Conservation (phyloP, 2,329 filamentous ascomycete genomes). For the Botrytis pseudocinerea region DNA sequence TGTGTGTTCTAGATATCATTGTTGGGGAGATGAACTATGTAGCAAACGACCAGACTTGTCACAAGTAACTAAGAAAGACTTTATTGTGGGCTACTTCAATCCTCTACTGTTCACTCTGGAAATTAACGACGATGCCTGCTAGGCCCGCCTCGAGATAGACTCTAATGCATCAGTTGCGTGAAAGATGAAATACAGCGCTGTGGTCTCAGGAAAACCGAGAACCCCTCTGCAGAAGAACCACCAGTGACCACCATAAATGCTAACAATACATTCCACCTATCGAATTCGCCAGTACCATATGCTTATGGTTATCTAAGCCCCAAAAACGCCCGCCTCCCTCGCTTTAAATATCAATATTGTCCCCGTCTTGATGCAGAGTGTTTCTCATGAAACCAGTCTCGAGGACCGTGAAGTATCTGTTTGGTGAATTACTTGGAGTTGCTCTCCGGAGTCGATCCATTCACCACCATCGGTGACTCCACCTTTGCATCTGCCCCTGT, state of each 20-base stretch:
- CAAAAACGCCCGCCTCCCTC: not conserved
- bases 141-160: not conserved
- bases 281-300: not conserved
- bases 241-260: not conserved
- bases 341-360: not conserved
- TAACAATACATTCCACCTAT: not conserved
- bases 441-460: constrained; percentile 16
- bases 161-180: not conserved
- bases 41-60: not conserved
- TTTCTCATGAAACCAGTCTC: not conserved
- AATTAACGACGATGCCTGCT: not conserved
- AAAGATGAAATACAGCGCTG: not conserved
- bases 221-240: not conserved
- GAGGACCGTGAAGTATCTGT: not conserved
- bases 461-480: constrained; percentile 11
- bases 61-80: not conserved
- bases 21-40: not conserved
- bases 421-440: not conserved
- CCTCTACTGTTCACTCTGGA: not conserved
- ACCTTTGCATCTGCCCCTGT: not conserved
- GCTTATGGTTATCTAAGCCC: not conserved
- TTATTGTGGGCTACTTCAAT: not conserved
- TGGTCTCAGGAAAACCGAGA: too few relatives aligned
- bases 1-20: not conserved
- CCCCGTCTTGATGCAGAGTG: not conserved